phyloP scores from a whole-genome alignment of 805 yeast genomes.

The Ogataea wickerhamii region DNA sequence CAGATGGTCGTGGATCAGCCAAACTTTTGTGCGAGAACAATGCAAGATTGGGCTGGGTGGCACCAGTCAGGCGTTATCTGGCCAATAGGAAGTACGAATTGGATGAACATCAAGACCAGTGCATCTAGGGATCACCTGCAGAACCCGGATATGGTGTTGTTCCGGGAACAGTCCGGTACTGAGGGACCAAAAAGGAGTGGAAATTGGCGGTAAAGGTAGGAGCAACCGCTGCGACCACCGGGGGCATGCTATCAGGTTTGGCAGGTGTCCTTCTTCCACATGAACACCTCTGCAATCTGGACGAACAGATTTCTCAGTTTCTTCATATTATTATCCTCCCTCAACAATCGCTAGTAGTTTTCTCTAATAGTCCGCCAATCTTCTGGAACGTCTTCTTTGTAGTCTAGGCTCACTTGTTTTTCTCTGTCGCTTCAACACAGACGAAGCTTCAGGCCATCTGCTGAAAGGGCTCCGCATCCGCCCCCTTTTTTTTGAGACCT shows the following conservation, averaged over 20 bases:
- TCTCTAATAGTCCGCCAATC: background rate
- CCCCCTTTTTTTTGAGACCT: too few relatives aligned
- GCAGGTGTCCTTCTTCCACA: background rate
- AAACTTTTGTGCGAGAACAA: background rate
- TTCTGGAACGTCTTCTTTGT: background rate
- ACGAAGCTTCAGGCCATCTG: background rate
- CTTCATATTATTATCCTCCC: background rate
- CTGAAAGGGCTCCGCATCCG: background rate
- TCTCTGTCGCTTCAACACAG: background rate
- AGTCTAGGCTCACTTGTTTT: background rate
- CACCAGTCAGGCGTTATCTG: slow-evolving; percentile 1
- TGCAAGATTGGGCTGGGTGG: background rate
- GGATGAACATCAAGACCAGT: background rate
- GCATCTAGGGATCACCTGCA: slow-evolving; percentile 1
- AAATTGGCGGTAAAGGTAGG: too few relatives aligned
- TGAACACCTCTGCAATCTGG: background rate
- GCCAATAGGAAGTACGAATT: background rate
- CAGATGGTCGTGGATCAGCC: background rate
- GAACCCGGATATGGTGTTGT: background rate
- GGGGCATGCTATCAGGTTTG: background rate
- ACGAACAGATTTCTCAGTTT: background rate
- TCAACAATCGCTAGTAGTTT: background rate
- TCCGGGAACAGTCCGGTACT: too few relatives aligned
- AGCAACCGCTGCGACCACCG: background rate
- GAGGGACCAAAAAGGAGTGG: too few relatives aligned